These are phyloP conservation scores for Trichaptum fuscoviolaceum DNA, from an alignment of 768 basidiomycete species.

Conservation along the genomic window DNA sequence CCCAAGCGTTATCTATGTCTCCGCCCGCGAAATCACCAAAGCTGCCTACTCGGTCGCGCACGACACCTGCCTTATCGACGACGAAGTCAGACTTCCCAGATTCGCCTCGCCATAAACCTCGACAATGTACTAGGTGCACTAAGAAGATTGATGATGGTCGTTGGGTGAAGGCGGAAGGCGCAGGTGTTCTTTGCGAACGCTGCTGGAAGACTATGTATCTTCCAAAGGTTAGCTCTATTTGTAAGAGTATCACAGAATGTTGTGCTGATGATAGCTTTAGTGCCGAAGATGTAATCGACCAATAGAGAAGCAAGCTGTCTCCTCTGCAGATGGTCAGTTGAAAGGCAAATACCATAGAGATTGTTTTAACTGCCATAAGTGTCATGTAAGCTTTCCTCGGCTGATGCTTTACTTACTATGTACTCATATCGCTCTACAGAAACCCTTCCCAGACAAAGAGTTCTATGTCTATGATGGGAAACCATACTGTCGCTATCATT, in stretches of 20 bases:
- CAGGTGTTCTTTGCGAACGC: constrained; percentile 73
- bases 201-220: constrained; percentile 98
- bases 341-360: constrained; percentile 93
- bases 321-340: constrained; percentile 86
- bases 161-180: constrained; percentile 78
- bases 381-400: constrained; percentile 49
- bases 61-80: constrained; percentile 32
- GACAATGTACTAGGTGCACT: constrained; percentile 61
- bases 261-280: constrained; percentile 30
- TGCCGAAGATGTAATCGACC: constrained; percentile 83
- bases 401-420: background rate
- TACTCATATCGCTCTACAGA: constrained; percentile 32
- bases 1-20: constrained; percentile 8
- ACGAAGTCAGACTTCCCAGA: constrained; percentile 3
- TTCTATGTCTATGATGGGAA: constrained; percentile 92
- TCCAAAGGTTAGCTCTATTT: constrained; percentile 55
- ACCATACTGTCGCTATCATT: constrained; percentile 88
- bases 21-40: constrained; percentile 29
- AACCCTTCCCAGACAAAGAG: constrained; percentile 86
- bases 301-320: constrained; percentile 90
- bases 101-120: constrained; percentile 6
- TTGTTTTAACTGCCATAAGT: constrained; percentile 85
- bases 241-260: background rate
- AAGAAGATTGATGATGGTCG: constrained; percentile 70
- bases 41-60: constrained; percentile 51